phyloP scores from a whole-genome alignment of 441 rosid species.

The Gossypium aridum region DNA sequence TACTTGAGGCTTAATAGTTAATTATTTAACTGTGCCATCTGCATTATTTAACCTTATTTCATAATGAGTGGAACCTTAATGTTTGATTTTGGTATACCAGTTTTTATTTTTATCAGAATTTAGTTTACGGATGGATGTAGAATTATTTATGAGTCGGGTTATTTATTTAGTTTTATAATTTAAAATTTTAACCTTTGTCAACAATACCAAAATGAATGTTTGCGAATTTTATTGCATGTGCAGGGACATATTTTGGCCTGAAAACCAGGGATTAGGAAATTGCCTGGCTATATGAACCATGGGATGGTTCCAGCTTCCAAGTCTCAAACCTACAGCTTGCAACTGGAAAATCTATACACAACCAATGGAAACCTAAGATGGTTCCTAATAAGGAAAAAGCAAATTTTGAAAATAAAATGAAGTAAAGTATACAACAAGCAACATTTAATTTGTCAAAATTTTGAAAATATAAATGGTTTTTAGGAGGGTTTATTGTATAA shows the following conservation, averaged over 20 bases:
- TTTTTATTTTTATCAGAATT: not conserved
- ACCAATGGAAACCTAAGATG: not conserved
- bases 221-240: not conserved
- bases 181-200: too few species aligned
- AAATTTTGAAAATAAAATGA: not conserved
- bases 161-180: too few species aligned
- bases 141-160: too few species aligned
- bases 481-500: too few species aligned
- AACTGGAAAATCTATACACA: not conserved
- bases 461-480: not conserved
- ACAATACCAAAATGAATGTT: too few species aligned
- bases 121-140: not conserved
- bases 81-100: not conserved
- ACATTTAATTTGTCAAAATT: not conserved
- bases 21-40: too few species aligned
- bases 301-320: not conserved
- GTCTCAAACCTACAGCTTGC: not conserved
- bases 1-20: not conserved
- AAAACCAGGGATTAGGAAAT: not conserved
- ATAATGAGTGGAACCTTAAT: not conserved
- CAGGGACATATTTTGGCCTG: not conserved
- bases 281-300: not conserved
- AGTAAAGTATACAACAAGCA: not conserved
- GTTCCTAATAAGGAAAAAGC: not conserved
- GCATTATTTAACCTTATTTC: too few species aligned